Base-by-base conservation (phyloP, 169 alveolate species). In the Cryptosporidium sp. region DNA sequence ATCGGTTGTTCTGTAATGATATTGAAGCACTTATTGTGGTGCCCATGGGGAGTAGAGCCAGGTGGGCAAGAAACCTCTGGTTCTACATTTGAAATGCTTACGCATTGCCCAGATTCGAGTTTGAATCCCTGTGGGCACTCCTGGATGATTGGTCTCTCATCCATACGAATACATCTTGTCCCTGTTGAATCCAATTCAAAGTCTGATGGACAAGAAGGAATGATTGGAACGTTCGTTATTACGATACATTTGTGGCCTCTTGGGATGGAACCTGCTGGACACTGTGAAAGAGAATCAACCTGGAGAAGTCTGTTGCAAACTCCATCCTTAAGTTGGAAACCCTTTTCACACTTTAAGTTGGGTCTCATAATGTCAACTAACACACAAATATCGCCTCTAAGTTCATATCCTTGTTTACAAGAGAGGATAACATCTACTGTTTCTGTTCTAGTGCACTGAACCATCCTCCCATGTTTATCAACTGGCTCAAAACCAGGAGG, bases 401-500 rank as follows among this genome's bases (percentile, higher is more conserved):
- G 75, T 51, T 80, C 89, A 80, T 61, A 80, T 21, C 89, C 89
- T 6, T 80, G 89, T 44, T 48, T 60, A 42, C 89, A 80, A 39
- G 89, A 44, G 9, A 80, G 68, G 1, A 80, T 33, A n/a, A 44
- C 80, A 23, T 80, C 89, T 39, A 65, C 89, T 12, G 44, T 42
- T 80, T 80, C 89, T 44, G 89, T 80, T 80, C 89, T 80, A 23
- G 89, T 44, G 31, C 89, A 80, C 29, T 80, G 89, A 44, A 62
- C 80, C 42, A 39, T 44, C 53, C 26, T 80, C 10, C 89, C 89
- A 45, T 80, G 89, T 45, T 65, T 80, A 48, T 80, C 89, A 29
- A 80, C 67, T 44, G 75, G 89, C 69, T 80, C 89, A 42, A 80
- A 80, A 10, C 89, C 89, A 4, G 89, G 89, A 60, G 89, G 89